Conservation (phyloP, 129 eudicot genomes). For the Solidago caesia region DNA sequence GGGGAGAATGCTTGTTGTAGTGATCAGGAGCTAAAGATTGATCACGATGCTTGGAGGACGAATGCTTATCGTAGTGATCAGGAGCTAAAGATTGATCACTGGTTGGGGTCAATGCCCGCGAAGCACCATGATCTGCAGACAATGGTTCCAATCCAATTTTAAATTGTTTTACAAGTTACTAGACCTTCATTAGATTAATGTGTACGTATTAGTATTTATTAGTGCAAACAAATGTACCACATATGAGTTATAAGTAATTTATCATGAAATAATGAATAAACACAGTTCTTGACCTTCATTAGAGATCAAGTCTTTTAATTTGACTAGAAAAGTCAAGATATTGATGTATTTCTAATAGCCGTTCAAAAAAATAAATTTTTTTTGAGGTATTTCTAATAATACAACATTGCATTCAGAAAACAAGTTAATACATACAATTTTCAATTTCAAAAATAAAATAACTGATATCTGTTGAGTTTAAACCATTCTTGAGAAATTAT, state of each 20-base stretch:
- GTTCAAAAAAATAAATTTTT: no score
- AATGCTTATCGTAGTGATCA: constrained; percentile 17
- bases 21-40: constrained; percentile 37
- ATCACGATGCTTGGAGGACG: constrained; percentile 34
- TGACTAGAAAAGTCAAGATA: constrained; percentile 16
- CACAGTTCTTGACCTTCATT: not conserved
- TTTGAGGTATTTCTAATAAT: not conserved
- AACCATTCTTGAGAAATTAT: constrained; percentile 15
- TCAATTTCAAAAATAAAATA: not conserved
- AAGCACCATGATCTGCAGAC: constrained; percentile 30
- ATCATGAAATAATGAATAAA: not conserved
- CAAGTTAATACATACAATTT: not conserved
- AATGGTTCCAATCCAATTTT: not conserved
- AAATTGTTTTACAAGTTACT: constrained; percentile 11
- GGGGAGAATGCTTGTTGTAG: constrained; percentile 27
- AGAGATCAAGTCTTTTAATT: constrained; percentile 13
- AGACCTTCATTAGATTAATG: not conserved
- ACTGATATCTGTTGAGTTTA: not conserved
- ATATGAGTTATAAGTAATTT: not conserved
- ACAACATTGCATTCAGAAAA: constrained; percentile 17
- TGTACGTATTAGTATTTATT: not conserved
- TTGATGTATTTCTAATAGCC: not conserved
- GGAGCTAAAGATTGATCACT: constrained; percentile 37
- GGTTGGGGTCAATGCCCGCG: constrained; percentile 30
- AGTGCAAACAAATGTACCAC: not conserved